phyloP scores from a whole-genome alignment of 352 stramenopile species.

The Phytophthora sp. region DNA sequence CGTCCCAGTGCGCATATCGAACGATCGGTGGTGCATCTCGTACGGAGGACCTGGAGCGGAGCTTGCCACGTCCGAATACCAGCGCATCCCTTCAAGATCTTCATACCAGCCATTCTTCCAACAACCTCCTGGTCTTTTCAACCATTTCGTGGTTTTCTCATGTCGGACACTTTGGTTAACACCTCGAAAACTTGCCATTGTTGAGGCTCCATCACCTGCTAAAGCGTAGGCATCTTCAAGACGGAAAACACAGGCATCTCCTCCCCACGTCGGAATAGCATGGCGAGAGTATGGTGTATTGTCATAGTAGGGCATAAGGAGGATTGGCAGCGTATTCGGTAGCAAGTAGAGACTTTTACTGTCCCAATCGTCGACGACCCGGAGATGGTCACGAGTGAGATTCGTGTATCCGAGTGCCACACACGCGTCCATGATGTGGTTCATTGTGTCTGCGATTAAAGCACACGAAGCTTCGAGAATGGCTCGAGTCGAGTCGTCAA shows the following conservation, averaged over 20 bases:
- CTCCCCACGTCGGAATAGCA: conserved; percentile 26
- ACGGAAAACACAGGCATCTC: conserved; percentile 29
- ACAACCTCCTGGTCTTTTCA: conserved; percentile 8
- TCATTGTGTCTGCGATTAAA: conserved; percentile 25
- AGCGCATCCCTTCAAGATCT: conserved; percentile 23
- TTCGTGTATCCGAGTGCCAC: conserved; percentile 20
- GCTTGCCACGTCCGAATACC: conserved; percentile 39
- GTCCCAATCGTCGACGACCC: conserved; percentile 17
- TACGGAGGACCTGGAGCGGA: conserved; percentile 16
- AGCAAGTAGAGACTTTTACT: conserved; percentile 22
- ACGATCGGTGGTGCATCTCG: conserved; percentile 25
- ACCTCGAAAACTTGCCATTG: conserved; percentile 11
- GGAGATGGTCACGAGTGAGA: conserved; percentile 23
- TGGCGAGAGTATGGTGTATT: conserved; percentile 11
- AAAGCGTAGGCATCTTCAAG: conserved; percentile 19
- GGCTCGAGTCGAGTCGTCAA: conserved; percentile 16
- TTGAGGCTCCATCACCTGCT: neutral
- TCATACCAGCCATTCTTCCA: conserved; percentile 42
- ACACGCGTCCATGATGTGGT: conserved; percentile 25
- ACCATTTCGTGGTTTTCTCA: conserved; percentile 21
- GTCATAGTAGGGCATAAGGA: conserved; percentile 22
- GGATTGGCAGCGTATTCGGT: conserved; percentile 16
- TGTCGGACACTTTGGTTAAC: conserved; percentile 22
- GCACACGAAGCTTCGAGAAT: neutral
- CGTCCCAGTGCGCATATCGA: conserved; percentile 23